Percentiles rank a stretch among this genome's conserved stretches.
Evolutionary conservation across 768 basidiomycete genomes (phyloP).

Genomic region (Lyophyllum atratum): DNA sequence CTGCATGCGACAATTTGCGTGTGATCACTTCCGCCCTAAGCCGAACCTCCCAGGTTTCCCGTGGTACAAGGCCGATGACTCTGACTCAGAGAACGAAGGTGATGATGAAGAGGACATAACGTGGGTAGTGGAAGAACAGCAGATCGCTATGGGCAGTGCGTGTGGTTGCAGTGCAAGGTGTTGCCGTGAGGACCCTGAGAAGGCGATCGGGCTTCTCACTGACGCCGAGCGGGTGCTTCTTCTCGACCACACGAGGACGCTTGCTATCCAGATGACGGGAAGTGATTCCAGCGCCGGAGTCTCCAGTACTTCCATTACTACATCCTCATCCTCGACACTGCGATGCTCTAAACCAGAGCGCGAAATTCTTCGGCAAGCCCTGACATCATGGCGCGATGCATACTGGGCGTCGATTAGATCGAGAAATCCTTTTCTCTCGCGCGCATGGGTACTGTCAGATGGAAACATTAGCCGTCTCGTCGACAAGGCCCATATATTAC

Average conservation of each 20-base stretch:
- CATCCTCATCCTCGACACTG: constrained; percentile 14
- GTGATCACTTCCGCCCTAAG: constrained; percentile 4
- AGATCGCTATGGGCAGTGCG: neutral
- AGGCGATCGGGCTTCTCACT: neutral
- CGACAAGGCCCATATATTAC: neutral
- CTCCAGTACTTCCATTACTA: neutral
- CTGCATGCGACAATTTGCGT: constrained; percentile 3
- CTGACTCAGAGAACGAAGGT: neutral
- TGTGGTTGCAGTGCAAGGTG: constrained; percentile 7
- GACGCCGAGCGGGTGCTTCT: neutral
- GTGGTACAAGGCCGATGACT: neutral
- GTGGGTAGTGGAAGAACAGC: constrained; percentile 1
- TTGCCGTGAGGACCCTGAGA: neutral
- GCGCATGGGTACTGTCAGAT: constrained; percentile 2
- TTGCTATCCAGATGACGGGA: too few relatives aligned
- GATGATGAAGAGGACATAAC: neutral
- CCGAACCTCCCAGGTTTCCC: constrained; percentile 1
- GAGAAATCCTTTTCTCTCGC: neutral
- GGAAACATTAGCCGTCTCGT: neutral
- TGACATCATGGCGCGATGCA: constrained; percentile 3
- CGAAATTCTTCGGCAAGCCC: constrained; percentile 5
- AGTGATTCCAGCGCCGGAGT: too few relatives aligned
- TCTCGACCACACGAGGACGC: neutral
- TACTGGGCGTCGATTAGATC: constrained; percentile 1
- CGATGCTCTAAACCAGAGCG: constrained; percentile 3